These are phyloP conservation scores for Euclidium syriacum DNA, from an alignment of 345 rosid genomes.

Conservation along the genomic window DNA sequence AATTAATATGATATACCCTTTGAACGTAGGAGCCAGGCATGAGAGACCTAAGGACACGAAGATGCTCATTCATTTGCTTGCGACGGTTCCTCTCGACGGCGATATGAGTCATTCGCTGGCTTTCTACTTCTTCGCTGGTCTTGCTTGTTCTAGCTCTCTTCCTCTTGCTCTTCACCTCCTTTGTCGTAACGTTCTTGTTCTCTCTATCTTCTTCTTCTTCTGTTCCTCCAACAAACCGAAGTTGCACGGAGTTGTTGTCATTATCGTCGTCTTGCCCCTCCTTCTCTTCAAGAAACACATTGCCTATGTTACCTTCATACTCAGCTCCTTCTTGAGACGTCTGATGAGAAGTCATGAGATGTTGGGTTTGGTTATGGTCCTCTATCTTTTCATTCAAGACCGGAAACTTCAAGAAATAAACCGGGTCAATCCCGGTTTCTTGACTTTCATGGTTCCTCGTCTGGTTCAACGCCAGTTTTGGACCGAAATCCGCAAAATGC, in stretches of 20 bases:
- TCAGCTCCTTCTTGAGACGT: constrained; percentile 24
- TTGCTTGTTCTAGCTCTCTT: constrained; percentile 69
- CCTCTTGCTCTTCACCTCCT: constrained; percentile 61
- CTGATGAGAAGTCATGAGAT: constrained; percentile 24
- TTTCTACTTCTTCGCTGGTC: constrained; percentile 89
- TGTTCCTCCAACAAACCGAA: constrained; percentile 35
- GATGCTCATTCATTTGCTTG: constrained; percentile 97
- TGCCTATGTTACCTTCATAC: constrained; percentile 34
- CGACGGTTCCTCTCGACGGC: constrained; percentile 89
- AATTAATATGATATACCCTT: constrained; percentile 44
- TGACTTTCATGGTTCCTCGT: constrained; percentile 51
- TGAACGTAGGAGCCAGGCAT: constrained; percentile 97
- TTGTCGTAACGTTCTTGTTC: constrained; percentile 16
- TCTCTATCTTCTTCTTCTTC: constrained; percentile 28
- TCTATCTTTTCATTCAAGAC: constrained; percentile 57
- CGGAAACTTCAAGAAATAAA: constrained; percentile 81
- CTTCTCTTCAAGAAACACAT: constrained; percentile 18
- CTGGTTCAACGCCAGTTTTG: constrained; percentile 63
- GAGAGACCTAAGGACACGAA: constrained; percentile 81
- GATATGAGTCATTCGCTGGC: constrained; percentile 90
- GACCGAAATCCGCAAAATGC: constrained; percentile 88
- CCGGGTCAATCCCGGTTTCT: constrained; percentile 70
- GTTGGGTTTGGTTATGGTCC: constrained; percentile 28
- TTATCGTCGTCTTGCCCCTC: constrained; percentile 29
- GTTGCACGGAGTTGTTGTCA: constrained; percentile 42